Evolutionary conservation across 371 early-diverging fungal genomes (phyloP).

Genomic region (Mucor piriformis): DNA sequence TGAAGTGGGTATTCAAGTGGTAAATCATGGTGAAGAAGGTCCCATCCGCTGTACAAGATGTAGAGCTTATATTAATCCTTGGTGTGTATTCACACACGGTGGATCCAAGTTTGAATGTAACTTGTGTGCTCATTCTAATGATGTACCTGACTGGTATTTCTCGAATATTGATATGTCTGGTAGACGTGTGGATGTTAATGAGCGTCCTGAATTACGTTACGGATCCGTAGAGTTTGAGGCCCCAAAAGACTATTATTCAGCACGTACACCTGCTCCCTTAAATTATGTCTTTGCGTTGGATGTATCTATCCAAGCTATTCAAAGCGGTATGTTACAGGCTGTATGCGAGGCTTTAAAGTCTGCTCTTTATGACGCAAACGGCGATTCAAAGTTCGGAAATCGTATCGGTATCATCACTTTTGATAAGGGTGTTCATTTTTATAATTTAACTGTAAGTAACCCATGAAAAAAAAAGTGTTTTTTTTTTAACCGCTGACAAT

Average conservation of each 20-base stretch:
- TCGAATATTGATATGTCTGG: constrained; percentile 95
- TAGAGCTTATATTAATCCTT: constrained; percentile 94
- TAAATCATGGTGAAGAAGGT: constrained; percentile 90
- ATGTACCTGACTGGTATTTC: constrained; percentile 90
- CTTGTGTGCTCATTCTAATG: constrained; percentile 86
- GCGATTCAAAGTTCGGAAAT: constrained; percentile 31
- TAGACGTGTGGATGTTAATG: constrained; percentile 83
- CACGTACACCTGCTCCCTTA: constrained; percentile 69
- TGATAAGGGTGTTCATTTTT: constrained; percentile 91
- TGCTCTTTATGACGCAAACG: constrained; percentile 65
- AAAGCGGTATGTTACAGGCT: constrained; percentile 78
- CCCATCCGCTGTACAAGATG: constrained; percentile 93
- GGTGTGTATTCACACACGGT: constrained; percentile 86
- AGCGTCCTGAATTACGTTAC: constrained; percentile 88
- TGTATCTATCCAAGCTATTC: constrained; percentile 85
- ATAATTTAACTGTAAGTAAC: constrained; percentile 78
- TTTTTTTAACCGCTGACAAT: neutral
- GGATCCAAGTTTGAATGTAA: constrained; percentile 93
- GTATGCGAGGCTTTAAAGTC: constrained; percentile 75
- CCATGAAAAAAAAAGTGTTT: neutral
- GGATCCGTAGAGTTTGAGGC: constrained; percentile 94
- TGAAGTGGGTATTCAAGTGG: constrained; percentile 83
- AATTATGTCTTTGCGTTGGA: constrained; percentile 94
- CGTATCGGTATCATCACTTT: constrained; percentile 90
- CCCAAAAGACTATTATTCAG: constrained; percentile 69